Evolutionary conservation across 306 rosid genomes (phyloP).

Genomic region (Inga oerstediana): DNA sequence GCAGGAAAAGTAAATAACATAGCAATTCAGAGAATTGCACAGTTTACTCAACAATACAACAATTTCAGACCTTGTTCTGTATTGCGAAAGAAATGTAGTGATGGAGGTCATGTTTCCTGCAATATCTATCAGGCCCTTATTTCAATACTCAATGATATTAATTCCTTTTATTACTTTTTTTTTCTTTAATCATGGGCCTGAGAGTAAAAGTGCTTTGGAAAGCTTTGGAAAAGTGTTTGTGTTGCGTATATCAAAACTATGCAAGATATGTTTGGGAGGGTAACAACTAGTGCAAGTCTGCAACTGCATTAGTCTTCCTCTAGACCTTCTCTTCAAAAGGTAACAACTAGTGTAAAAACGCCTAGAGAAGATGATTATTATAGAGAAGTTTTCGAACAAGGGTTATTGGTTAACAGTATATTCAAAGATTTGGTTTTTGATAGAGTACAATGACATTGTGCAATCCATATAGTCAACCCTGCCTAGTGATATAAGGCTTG

Average conservation of each 20-base stretch:
- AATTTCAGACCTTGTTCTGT: not conserved
- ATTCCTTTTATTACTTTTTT: not conserved
- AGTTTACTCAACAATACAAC: constrained; percentile 2
- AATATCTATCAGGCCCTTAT: not conserved
- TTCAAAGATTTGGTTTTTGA: not conserved
- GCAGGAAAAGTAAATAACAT: not conserved
- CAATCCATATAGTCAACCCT: not conserved
- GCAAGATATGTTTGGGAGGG: not conserved
- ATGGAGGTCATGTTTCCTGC: not conserved
- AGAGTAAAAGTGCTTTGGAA: not conserved
- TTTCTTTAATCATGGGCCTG: not conserved
- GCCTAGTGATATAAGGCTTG: not conserved
- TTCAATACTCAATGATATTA: not conserved
- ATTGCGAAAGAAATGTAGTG: not conserved
- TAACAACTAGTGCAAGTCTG: not conserved
- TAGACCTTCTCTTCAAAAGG: not conserved
- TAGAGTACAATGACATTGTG: not conserved
- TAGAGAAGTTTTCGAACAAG: not conserved
- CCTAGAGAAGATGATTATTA: not conserved
- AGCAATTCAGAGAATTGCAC: not conserved
- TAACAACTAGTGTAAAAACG: not conserved
- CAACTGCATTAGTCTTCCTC: too few species aligned
- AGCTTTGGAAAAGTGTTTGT: not conserved
- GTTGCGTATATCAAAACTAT: not conserved
- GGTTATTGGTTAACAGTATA: not conserved